Evolutionary conservation across 2,329 filamentous ascomycete genomes (phyloP), one percentile per base, ranked within the genome.

Genomic region (Fusarium verrucosum): DNA sequence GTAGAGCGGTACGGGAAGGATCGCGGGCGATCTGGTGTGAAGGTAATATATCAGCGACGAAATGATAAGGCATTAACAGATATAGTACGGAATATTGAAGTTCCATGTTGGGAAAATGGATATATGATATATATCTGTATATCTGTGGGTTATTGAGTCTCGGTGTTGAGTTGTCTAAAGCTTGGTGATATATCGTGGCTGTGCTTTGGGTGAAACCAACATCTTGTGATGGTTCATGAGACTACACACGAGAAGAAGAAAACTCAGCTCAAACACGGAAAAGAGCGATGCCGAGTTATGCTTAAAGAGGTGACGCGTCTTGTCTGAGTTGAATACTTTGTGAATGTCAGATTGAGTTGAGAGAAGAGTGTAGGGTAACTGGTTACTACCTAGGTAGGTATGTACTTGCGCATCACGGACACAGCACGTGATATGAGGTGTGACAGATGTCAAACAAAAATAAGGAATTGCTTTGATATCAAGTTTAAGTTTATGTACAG

Each of bases 11-110:
- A 19, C 54, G 44, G 55, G 50, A 57, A 68, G 46, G 64, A 64
- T 64, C 16, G 26, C 16, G 28, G 14, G 17, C 17, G 36, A 36
- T 43, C 11, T 7, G 41, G 40, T 44, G 36, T 28, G 38, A 16
- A 42, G 47, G 37, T 25, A 59, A 44, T 55, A 35, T 49, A 63
- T 51, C 52, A 32, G 28, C 22, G 57, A 66, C 53, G 25, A 23
- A 37, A 60, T n/a, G 20, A 17, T 60, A 30, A 44, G 13, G 23
- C 14, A 9, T n/a, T 25, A 25, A 23, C 10, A 20, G 10, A 20
- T 20, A 26, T n/a, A 22, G 28, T 50, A 11, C 35, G 35, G 7
- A 10, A 32, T 50, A 11, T 44, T 44, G 7, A 10, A 32, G 14
- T 37, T 32, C 22, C 42, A 38, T 37, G 4, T 35, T 37, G 17